Conservation (phyloP, 495 filamentous ascomycete genomes). For the Cenococcum geophilum region DNA sequence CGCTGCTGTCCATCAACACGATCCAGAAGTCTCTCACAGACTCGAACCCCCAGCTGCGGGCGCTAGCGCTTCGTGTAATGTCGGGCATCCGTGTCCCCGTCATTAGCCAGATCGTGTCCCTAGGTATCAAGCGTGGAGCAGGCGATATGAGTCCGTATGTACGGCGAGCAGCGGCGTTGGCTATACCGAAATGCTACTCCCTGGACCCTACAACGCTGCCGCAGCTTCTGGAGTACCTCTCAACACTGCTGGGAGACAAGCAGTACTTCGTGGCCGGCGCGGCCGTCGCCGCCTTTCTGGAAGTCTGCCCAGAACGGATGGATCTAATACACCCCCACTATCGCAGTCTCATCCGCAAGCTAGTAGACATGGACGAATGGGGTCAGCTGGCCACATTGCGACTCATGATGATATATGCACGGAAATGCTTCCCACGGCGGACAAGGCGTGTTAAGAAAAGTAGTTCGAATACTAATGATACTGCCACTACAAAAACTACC, state of each 20-base stretch:
- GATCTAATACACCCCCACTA: conserved; percentile 90
- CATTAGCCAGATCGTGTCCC: conserved; percentile 96
- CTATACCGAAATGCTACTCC: conserved; percentile 97
- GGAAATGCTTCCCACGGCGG: conserved; percentile 79
- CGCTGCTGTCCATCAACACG: conserved; percentile 92
- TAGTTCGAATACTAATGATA: conserved; percentile 7
- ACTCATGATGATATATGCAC: conserved; percentile 74
- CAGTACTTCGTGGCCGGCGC: conserved; percentile 94
- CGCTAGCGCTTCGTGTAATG: conserved; percentile 90
- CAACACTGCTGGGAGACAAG: conserved; percentile 71
- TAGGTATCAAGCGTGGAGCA: conserved; percentile 86
- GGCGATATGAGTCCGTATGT: conserved; percentile 94
- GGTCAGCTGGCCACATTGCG: conserved; percentile 76
- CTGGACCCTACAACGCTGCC: conserved; percentile 81
- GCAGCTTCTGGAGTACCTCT: conserved; percentile 73
- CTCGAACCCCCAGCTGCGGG: conserved; percentile 78
- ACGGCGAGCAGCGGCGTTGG: conserved; percentile 82
- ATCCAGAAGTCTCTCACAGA: conserved; percentile 97
- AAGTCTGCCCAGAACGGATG: conserved; percentile 78
- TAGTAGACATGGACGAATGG: conserved; percentile 99
- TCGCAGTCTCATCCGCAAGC: conserved; percentile 70
- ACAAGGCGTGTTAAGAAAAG: conserved; percentile 50
- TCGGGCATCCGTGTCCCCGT: conserved; percentile 92
- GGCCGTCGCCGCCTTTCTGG: conserved; percentile 80
- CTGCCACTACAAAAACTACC: conserved; percentile 21